phyloP scores from a whole-genome alignment of 1,139 yeast species.

The Suzukiozyma palmioleophila region DNA sequence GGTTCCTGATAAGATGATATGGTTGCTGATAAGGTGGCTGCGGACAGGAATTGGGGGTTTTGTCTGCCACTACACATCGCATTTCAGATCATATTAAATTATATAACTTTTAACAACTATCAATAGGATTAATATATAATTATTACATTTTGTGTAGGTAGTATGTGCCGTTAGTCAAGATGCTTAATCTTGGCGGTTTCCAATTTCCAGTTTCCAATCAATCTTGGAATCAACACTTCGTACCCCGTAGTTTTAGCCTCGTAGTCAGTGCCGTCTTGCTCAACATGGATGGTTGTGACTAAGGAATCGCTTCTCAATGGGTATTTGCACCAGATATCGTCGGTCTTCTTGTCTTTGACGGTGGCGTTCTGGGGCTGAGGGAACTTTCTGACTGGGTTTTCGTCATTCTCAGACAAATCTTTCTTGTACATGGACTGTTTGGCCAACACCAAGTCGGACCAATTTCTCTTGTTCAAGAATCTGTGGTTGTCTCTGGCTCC shows the following conservation, averaged over 20 bases:
- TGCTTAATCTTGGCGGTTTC: slow-evolving; percentile 35
- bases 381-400: slow-evolving; percentile 15
- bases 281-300: slow-evolving; percentile 70
- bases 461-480: slow-evolving; percentile 77
- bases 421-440: slow-evolving; percentile 28
- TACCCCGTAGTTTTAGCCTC: slow-evolving; percentile 60
- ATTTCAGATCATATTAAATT: too few relatives aligned
- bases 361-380: slow-evolving; percentile 25
- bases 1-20: too few relatives aligned
- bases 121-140: too few relatives aligned
- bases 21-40: too few relatives aligned
- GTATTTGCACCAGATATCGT: slow-evolving; percentile 32
- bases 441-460: slow-evolving; percentile 48
- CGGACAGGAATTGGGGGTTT: too few relatives aligned
- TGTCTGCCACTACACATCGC: too few relatives aligned
- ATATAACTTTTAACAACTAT: too few relatives aligned
- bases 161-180: too few relatives aligned
- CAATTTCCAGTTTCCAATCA: slow-evolving; percentile 33
- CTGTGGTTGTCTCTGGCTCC: slow-evolving; percentile 47
- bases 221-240: slow-evolving; percentile 66
- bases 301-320: slow-evolving; percentile 57
- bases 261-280: slow-evolving; percentile 48
- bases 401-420: slow-evolving; percentile 11
- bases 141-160: too few relatives aligned
- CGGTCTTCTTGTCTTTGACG: slow-evolving; percentile 9